These are phyloP conservation scores for Acacia concinna DNA, from an alignment of 331 rosid species.

Conservation along the genomic window DNA sequence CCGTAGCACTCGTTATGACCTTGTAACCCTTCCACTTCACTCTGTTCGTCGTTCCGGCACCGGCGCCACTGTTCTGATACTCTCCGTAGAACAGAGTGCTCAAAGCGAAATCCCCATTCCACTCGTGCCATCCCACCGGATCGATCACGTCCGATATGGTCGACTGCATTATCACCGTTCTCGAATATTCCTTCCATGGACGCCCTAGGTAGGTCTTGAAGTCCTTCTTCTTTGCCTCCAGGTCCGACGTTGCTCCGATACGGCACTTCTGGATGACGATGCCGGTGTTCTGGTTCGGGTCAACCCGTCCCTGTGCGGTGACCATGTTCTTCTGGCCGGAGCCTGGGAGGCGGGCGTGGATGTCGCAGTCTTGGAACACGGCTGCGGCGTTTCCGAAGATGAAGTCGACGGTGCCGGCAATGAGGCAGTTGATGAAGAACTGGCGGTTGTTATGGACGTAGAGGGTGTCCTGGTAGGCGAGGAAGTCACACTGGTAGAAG, in stretches of 20 bases:
- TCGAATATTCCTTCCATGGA: conserved; percentile 74
- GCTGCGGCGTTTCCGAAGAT: conserved; percentile 74
- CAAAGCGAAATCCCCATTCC: conserved; percentile 55
- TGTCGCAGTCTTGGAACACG: conserved; percentile 58
- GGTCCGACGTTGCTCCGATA: conserved; percentile 55
- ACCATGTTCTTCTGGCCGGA: conserved; percentile 67
- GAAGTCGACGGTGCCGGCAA: conserved; percentile 73
- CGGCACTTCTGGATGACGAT: conserved; percentile 65
- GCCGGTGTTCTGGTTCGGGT: conserved; percentile 76
- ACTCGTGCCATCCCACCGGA: conserved; percentile 63
- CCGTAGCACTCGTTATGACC: conserved; percentile 48
- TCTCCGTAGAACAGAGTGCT: conserved; percentile 52
- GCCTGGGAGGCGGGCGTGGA: conserved; percentile 57
- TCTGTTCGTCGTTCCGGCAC: conserved; percentile 51
- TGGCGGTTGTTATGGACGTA: conserved; percentile 77
- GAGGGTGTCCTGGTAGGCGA: conserved; percentile 75
- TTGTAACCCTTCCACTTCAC: conserved; percentile 65
- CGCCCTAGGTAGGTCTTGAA: conserved; percentile 62
- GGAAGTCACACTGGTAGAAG: conserved; percentile 49
- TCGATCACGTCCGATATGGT: conserved; percentile 45
- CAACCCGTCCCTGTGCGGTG: conserved; percentile 74
- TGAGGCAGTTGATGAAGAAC: conserved; percentile 44
- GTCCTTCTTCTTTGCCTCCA: conserved; percentile 22
- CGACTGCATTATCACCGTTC: conserved; percentile 69
- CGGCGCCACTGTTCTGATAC: conserved; percentile 61